Evolutionary conservation across 805 yeast genomes (phyloP).

Genomic region (Candida chauliodis): DNA sequence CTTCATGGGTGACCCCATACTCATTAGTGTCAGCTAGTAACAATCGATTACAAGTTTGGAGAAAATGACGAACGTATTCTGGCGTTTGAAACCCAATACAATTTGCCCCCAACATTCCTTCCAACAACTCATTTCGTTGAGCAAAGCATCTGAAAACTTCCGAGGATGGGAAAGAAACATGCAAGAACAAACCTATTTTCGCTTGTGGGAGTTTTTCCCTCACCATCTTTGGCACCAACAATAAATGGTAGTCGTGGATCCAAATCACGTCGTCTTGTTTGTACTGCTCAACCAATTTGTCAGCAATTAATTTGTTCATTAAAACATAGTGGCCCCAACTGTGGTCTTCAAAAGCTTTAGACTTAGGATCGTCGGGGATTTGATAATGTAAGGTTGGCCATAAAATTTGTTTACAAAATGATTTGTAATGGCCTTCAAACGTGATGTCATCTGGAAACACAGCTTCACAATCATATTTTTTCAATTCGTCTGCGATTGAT

Average conservation of each 20-base stretch:
- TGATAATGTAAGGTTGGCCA: slow-evolving; percentile 97
- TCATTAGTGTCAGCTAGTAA: slow-evolving; percentile 78
- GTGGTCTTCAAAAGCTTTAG: slow-evolving; percentile 92
- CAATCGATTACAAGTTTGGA: slow-evolving; percentile 83
- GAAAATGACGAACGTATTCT: slow-evolving; percentile 90
- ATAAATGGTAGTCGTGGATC: slow-evolving; percentile 91
- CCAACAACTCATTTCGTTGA: slow-evolving; percentile 69
- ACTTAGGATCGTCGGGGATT: slow-evolving; percentile 90
- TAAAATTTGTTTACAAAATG: slow-evolving; percentile 87
- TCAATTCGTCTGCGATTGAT: slow-evolving; percentile 49
- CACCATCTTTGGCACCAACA: slow-evolving; percentile 82
- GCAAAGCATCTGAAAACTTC: slow-evolving; percentile 95
- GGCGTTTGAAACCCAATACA: slow-evolving; percentile 85
- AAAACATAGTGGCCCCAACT: slow-evolving; percentile 83
- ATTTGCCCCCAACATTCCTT: slow-evolving; percentile 87
- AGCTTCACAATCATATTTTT: slow-evolving; percentile 55
- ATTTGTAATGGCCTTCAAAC: slow-evolving; percentile 86
- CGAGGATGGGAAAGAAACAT: slow-evolving; percentile 91
- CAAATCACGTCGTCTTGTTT: slow-evolving; percentile 62
- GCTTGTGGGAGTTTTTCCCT: slow-evolving; percentile 75
- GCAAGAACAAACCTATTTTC: slow-evolving; percentile 86
- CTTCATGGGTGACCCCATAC: slow-evolving; percentile 56
- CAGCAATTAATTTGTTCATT: slow-evolving; percentile 78
- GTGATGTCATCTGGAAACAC: slow-evolving; percentile 75
- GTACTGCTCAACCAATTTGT: slow-evolving; percentile 63